Evolutionary conservation across 306 rosid genomes (phyloP), one percentile per base, ranked within the genome.

Genomic region (Casuarina glauca): DNA sequence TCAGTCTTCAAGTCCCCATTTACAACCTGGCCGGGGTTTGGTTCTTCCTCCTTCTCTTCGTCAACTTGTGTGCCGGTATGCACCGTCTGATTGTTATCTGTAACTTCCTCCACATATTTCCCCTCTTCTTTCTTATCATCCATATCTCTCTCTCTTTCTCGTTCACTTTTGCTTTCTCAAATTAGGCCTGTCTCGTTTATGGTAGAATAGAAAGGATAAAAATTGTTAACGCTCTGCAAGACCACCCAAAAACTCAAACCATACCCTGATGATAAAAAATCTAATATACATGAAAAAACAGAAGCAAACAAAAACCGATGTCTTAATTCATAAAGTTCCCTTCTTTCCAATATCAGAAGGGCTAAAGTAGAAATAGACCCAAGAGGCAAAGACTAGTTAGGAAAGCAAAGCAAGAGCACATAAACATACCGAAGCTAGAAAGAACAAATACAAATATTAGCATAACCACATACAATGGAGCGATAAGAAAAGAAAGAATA

Each of bases 1-100:
- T 60, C 75, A 43, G 42, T 54, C 74, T 79, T 67, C 51, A 32
- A 39, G 43, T 73, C 77, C 12, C 64, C 78, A 41, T 63, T 20
- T 43, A 16, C 69, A 42, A 69, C 79, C 0, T 58, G 57, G 67
- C 15, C 38, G 60, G 83, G 70, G 60, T 54, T 80, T 5, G 64
- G 69, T 60, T 73, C 74, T 73, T 51, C 32, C 1, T 7, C 48
- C 66, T 15, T 67, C 42, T 32, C 68, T 35, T 61, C 43, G 46
- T 74, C 79, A 39, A 57, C 60, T 9, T 13, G 54, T 68, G 70
- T 57, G 54, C 15, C 69, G 68, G 17, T 68, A 52, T 43, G 20
- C 70, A 70, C 74, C 52, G 71, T 80, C 70, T 19, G 43, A 35
- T 54, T 49, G 17, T 48, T 36, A 36, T 71, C 76, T 16, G 6